Evolutionary conservation across 1,284 basidiomycete species (phyloP).

Genomic region (Malassezia brasiliensis): DNA sequence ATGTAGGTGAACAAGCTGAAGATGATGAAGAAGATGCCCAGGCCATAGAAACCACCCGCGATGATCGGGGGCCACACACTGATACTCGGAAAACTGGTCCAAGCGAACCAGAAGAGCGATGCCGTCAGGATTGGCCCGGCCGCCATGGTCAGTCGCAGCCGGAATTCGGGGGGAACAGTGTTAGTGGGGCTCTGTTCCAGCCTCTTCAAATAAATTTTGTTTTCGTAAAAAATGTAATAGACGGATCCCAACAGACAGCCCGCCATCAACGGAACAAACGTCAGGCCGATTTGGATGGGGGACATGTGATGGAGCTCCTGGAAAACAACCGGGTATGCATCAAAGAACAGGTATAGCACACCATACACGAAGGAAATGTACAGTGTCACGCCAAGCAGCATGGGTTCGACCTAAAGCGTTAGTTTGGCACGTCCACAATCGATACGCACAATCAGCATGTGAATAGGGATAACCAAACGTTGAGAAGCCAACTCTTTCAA

Average conservation of each 20-base stretch:
- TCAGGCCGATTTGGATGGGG: slow-evolving; percentile 32
- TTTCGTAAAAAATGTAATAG: slow-evolving; percentile 23
- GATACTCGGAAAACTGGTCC: slow-evolving; percentile 20
- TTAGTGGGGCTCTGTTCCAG: slow-evolving; percentile 21
- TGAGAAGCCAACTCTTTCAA: slow-evolving; percentile 51
- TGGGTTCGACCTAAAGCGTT: slow-evolving; percentile 56
- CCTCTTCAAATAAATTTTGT: slow-evolving; percentile 21
- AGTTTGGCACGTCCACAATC: not conserved
- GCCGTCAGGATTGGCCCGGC: slow-evolving; percentile 46
- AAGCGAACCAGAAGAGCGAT: slow-evolving; percentile 49
- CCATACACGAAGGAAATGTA: slow-evolving; percentile 69
- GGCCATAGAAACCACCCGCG: slow-evolving; percentile 50
- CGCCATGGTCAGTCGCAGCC: slow-evolving; percentile 39
- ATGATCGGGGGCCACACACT: slow-evolving; percentile 52
- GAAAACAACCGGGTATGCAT: slow-evolving; percentile 48
- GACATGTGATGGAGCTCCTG: slow-evolving; percentile 34
- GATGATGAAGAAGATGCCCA: slow-evolving; percentile 56
- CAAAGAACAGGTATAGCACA: slow-evolving; percentile 35
- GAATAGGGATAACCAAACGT: slow-evolving; percentile 58
- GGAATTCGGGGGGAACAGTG: slow-evolving; percentile 36
- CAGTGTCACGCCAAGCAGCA: slow-evolving; percentile 61
- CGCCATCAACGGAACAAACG: slow-evolving; percentile 45
- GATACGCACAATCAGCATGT: slow-evolving; percentile 50
- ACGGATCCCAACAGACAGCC: slow-evolving; percentile 24
- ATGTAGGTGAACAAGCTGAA: slow-evolving; percentile 50